Evolutionary conservation across 1,139 yeast species (phyloP), one percentile per base, ranked within the genome.

Genomic region (Pichia sorboxylosa): DNA sequence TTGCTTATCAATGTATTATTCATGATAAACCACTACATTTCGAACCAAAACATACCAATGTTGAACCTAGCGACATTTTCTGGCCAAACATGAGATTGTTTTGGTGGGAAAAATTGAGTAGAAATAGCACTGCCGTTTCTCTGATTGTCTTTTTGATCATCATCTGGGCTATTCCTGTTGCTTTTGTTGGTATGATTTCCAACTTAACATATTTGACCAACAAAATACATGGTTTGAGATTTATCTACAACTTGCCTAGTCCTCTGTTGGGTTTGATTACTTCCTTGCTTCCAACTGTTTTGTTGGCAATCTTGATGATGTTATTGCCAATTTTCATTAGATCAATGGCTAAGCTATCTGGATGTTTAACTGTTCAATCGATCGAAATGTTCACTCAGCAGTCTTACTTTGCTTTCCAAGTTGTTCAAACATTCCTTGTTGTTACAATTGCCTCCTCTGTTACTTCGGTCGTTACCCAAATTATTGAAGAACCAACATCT

Each of bases 371-470:
- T 2, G 49, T 59, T 17, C 87, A 84, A 47, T 67, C 76, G 36
- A 71, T 82, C 37, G 94, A 87, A 50, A 63, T 68, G 38, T 82
- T 71, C 56, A 83, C 93, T 43, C 97, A 90, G 57, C 66, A 77
- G 17, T 79, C 94, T 67, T 90, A 64, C 58, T 63, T 77, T 63
- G 59, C 64, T 43, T 85, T 85, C 49, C 58, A 79, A 32, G 83
- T 82, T 48, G 72, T 83, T 28, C 95, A 85, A 46, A 73, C 83
- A 26, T 85, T 85, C 44, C 54, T 85, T 27, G 92, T 85, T 26
- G 85, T 85, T 3, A 80, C 95, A 0, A 69, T 85, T 26, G 82
- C 92, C 48, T 78, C 93, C 0, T 85, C 94, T 23, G 59, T 82
- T 8, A 71, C 83, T 0, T 74, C 75, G 4, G 68, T 84, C 0